Base-by-base conservation (phyloP, 768 basidiomycete species). In the Grammothele lineata region DNA sequence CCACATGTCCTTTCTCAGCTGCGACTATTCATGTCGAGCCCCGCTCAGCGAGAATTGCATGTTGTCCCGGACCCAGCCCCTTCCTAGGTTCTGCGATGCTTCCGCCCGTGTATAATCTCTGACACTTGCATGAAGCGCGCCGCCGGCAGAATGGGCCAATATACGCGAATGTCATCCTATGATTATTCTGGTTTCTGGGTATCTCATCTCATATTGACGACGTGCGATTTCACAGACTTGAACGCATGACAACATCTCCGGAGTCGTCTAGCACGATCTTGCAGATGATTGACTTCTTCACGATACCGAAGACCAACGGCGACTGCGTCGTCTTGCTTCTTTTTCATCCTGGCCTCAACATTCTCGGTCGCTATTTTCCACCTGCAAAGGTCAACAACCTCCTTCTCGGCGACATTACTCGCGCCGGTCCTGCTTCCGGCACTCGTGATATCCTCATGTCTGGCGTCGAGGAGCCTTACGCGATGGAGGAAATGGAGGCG, bases 311-410 rank as follows among this genome's bases (percentile, higher is more conserved):
- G 37, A 72, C 73, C 42, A 72, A 76, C 54, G 84, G 84, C 33
- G 81, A 86, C 57, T 81, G 79, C 51, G 76, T 84, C 33, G 83
- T 86, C 14, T 71, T 87, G n/a, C 70, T 88, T 17, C 71, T 86
- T n/a, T 71, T 70, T 2, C 83, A 87, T 59, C 85, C 85, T 15
- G 85, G 86, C 0, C 67, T 72, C 17, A 88, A 88, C 62, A 63
- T 83, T 19, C 72, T 87, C 21, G 80, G 83, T 12, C 76, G 80
- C n/a, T 85, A 85, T 61, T 74, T 86, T 23, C 85, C 86, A 2
- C 71, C 78, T 0, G 70, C 72, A 18, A 83, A 80, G 63, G 72
- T 85, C 37, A 85, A 86, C 54, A 77, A 80, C 56, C 72, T 87
- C 9, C 67, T 88, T 5, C 71, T 86, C 17, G 74, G 81, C 14